Evolutionary conservation across 2,329 filamentous ascomycete species (phyloP), one percentile per base, ranked within the genome.

Genomic region (Ophiostoma australiae): DNA sequence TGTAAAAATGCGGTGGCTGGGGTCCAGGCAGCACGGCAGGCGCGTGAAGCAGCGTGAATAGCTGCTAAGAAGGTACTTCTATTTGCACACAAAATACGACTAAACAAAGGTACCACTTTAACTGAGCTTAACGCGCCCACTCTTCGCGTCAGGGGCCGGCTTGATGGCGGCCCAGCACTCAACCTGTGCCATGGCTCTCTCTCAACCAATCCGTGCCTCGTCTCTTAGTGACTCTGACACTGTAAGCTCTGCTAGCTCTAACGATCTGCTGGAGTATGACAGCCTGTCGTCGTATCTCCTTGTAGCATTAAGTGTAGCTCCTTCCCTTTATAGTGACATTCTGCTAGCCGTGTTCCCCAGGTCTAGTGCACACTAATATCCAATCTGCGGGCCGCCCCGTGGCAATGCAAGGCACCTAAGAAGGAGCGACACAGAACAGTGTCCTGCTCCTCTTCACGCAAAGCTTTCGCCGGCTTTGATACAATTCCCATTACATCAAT

Each of bases 1-100:
- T n/a, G 69, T 31, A 31, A 69, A 71, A 72, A 69, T 72, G 63
- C 35, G 70, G 72, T 73, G 73, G 73, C 72, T 74, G 73, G 73
- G 70, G 66, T 35, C 27, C 3, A 35, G 31, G 39, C 71, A 10
- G 69, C 72, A 73, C 73, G 71, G 72, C 44, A 44, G 67, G 69
- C 68, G 66, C 37, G 73, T 5, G 70, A 6, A 13, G 41, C 41
- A 44, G 44, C 63, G 70, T 71, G 70, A 48, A 8, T 10, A 11
- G 1, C 3, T 70, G 73, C 55, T 74, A 72, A 27, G 33, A 13
- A 55, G 70, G 58, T 72, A 74, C 73, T 15, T 72, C 0, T 0
- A 0, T 13, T 3, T 4, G 0, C 6, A 35, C 4, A n/a, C 20
- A 11, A 7, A 20, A 13, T 1, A 1, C 13, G 6, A 31, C 1